Conservation (phyloP, 306 rosid genomes). For the Quercus berberidifolia region DNA sequence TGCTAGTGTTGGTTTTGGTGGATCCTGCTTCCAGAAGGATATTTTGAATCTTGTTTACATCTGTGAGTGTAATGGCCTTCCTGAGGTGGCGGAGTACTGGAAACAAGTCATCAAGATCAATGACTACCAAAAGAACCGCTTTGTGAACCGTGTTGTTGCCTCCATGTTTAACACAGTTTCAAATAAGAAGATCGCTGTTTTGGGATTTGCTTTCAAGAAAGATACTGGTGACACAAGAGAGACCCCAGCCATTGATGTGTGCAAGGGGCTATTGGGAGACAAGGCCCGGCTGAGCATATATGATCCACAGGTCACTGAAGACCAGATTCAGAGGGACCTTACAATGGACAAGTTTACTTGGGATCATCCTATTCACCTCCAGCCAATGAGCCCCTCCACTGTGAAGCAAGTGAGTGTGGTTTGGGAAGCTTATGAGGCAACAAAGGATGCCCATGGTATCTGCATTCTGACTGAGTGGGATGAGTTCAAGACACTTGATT, state of each 20-base stretch:
- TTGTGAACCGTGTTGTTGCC: slow-evolving; percentile 83
- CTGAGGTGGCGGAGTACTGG: slow-evolving; percentile 98
- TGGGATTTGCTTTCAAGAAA: slow-evolving; percentile 97
- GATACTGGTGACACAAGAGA: slow-evolving; percentile 94
- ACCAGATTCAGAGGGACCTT: slow-evolving; percentile 86
- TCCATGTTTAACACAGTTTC: slow-evolving; percentile 95
- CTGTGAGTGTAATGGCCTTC: slow-evolving; percentile 94
- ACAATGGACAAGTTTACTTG: slow-evolving; percentile 81
- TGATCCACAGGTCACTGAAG: slow-evolving; percentile 82
- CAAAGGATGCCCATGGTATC: slow-evolving; percentile 79
- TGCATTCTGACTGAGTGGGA: slow-evolving; percentile 96
- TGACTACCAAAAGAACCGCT: slow-evolving; percentile 88
- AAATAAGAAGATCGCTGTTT: slow-evolving; percentile 68
- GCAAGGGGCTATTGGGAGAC: slow-evolving; percentile 82
- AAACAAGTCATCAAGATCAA: slow-evolving; percentile 95
- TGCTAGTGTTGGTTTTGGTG: slow-evolving; percentile 96
- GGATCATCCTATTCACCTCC: slow-evolving; percentile 92
- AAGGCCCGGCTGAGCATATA: slow-evolving; percentile 78
- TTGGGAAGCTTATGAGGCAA: slow-evolving; percentile 83
- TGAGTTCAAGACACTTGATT: slow-evolving; percentile 85
- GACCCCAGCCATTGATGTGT: slow-evolving; percentile 90
- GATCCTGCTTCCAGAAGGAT: slow-evolving; percentile 96
- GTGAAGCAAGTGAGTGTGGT: slow-evolving; percentile 79
- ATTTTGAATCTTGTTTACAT: slow-evolving; percentile 86
- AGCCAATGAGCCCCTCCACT: slow-evolving; percentile 73